Conservation (phyloP, 345 rosid genomes). For the Geranium rotundifolium region DNA sequence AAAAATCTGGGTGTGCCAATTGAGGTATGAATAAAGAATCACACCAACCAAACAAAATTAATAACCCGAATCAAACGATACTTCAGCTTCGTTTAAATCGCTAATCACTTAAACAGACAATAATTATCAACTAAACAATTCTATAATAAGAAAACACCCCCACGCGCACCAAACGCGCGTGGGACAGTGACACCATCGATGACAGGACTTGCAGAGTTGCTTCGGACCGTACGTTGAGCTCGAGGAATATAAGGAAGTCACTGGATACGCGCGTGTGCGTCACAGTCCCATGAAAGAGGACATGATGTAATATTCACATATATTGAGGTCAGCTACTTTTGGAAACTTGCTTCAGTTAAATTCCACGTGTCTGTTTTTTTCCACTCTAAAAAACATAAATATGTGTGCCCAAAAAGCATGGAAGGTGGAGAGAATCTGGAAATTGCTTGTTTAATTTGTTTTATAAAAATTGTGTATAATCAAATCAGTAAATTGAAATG, state of each 20-base stretch:
- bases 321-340: slow-evolving; percentile 14
- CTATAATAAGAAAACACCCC: background rate
- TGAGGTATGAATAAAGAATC: too few species aligned
- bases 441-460: background rate
- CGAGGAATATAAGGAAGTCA: background rate
- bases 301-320: slow-evolving; percentile 1
- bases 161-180: background rate
- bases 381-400: background rate
- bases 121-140: background rate
- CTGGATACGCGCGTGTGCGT: slow-evolving; percentile 12
- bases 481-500: slow-evolving; percentile 7
- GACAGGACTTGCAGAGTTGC: background rate
- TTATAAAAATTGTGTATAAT: slow-evolving; percentile 9
- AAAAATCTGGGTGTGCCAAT: too few species aligned
- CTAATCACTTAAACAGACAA: too few species aligned
- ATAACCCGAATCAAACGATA: too few species aligned
- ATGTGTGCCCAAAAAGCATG: slow-evolving; percentile 28
- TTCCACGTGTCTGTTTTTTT: slow-evolving; percentile 15
- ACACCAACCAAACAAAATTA: too few species aligned
- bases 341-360: slow-evolving; percentile 22
- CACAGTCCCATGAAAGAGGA: slow-evolving; percentile 1
- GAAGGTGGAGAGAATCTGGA: slow-evolving; percentile 37
- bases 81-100: too few species aligned
- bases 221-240: too few species aligned
- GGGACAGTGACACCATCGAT: background rate